Conservation (phyloP, 495 filamentous ascomycete species). For the Podospora pseudopauciseta region DNA sequence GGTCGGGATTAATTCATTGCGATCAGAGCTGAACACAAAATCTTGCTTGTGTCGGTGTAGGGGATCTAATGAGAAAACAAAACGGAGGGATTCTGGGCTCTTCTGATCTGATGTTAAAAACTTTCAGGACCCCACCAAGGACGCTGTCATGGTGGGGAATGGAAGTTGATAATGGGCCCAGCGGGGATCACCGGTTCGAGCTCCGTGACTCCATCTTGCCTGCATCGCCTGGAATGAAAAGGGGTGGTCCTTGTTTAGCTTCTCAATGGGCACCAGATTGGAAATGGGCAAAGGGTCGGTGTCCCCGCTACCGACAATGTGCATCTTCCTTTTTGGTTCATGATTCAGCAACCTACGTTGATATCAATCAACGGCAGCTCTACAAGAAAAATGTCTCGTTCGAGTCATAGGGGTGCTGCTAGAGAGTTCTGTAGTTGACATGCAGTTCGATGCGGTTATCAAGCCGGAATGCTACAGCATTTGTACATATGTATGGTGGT, state of each 20-base stretch:
- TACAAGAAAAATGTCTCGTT: background rate
- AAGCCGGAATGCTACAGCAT: background rate
- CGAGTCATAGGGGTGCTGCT: background rate
- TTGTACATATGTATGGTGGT: background rate
- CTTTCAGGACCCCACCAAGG: constrained; percentile 4
- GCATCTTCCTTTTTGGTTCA: background rate
- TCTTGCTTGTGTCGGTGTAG: too few species aligned
- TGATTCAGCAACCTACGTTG: background rate
- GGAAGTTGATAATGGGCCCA: constrained; percentile 2
- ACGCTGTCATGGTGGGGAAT: constrained; percentile 7
- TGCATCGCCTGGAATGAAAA: background rate
- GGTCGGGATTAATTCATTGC: background rate
- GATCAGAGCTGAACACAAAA: background rate
- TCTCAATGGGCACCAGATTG: background rate
- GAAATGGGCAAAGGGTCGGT: background rate
- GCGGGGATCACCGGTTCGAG: constrained; percentile 9
- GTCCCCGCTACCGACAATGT: background rate
- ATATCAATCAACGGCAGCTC: background rate
- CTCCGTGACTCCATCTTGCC: background rate
- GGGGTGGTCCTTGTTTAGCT: background rate
- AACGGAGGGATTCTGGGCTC: background rate
- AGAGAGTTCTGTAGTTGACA: background rate
- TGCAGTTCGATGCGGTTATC: background rate
- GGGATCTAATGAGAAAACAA: background rate
- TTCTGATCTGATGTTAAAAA: constrained; percentile 11